These are phyloP conservation scores for Macadamia tetraphylla DNA, from an alignment of 164 flowering plant species.

Conservation along the genomic window DNA sequence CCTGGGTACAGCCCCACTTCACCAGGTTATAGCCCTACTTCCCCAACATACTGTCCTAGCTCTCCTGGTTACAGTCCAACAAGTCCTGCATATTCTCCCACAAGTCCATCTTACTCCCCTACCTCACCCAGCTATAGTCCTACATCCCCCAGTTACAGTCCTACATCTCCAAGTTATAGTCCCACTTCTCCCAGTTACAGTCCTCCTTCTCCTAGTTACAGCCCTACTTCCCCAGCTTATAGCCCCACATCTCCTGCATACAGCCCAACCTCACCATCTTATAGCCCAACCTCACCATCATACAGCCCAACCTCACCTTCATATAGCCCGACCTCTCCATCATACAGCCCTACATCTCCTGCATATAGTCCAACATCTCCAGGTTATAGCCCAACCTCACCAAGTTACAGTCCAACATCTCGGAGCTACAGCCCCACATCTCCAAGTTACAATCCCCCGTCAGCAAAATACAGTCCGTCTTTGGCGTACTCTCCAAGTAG, in stretches of 20 bases:
- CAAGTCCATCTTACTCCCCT: conserved; percentile 80
- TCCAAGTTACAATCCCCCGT: conserved; percentile 56
- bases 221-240: conserved; percentile 86
- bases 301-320: conserved; percentile 95
- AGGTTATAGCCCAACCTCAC: conserved; percentile 79
- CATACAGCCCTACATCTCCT: conserved; percentile 94
- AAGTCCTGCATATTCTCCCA: conserved; percentile 85
- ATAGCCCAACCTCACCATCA: conserved; percentile 90
- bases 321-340: conserved; percentile 90
- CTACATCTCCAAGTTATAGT: conserved; percentile 74
- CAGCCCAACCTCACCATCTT: conserved; percentile 88
- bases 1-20: conserved; percentile 92
- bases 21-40: conserved; percentile 85
- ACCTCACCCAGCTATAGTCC: conserved; percentile 77
- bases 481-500: conserved; percentile 89
- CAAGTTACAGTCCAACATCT: conserved; percentile 79
- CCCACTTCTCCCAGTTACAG: conserved; percentile 86
- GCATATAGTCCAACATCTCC: conserved; percentile 89
- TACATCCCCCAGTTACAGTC: conserved; percentile 68
- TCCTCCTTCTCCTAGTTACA: conserved; percentile 80
- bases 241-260: conserved; percentile 89
- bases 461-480: conserved; percentile 79
- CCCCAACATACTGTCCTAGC: conserved; percentile 86
- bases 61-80: conserved; percentile 92
- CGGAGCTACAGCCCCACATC: conserved; percentile 78